Percentiles rank a stretch among this genome's conserved stretches.
phyloP scores from a whole-genome alignment of 495 filamentous ascomycete genomes.

The Podospora pseudocomata region DNA sequence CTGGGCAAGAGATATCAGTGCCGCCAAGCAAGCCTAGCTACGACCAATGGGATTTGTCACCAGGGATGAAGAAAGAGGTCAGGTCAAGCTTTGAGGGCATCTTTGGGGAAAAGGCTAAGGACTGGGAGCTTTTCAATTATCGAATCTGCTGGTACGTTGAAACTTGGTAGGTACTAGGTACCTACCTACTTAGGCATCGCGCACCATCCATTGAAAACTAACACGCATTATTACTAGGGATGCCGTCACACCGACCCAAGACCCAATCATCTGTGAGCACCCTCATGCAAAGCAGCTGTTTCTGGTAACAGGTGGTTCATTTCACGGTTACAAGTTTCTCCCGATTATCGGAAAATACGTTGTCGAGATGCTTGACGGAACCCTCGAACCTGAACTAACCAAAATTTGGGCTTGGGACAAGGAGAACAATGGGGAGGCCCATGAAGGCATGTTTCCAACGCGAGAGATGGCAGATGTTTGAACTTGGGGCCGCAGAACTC shows the following conservation, averaged over 20 bases:
- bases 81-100: constrained; percentile 16
- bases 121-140: constrained; percentile 15
- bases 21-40: constrained; percentile 43
- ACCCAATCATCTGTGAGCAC: constrained; percentile 54
- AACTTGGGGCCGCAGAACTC: background rate
- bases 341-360: constrained; percentile 56
- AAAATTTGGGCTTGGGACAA: constrained; percentile 52
- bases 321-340: constrained; percentile 54
- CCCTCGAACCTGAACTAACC: constrained; percentile 37
- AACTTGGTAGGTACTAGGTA: too few species aligned
- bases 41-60: constrained; percentile 45
- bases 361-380: constrained; percentile 50
- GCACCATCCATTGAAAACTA: background rate
- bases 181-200: background rate
- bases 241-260: constrained; percentile 38
- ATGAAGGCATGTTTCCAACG: background rate
- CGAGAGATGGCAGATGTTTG: background rate
- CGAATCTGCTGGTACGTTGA: constrained; percentile 38
- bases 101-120: constrained; percentile 16
- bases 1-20: constrained; percentile 39
- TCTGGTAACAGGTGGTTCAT: constrained; percentile 40
- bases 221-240: constrained; percentile 22
- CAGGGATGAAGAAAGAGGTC: constrained; percentile 23
- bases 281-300: constrained; percentile 41
- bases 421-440: background rate